Conservation (phyloP, 2,329 filamentous ascomycete species). For the Thelonectria discophora region DNA sequence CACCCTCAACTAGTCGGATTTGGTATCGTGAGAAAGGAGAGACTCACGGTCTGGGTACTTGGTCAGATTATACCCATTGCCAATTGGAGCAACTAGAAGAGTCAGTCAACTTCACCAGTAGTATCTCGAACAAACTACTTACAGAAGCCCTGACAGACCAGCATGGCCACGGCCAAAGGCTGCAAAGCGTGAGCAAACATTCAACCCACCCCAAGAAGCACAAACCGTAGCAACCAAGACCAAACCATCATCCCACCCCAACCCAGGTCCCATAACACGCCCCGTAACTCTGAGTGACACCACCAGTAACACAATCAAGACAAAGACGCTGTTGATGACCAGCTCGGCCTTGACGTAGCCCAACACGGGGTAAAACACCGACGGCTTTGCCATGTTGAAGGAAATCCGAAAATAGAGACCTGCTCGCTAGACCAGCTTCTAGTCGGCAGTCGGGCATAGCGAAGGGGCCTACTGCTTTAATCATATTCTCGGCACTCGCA, state of each 20-base stretch:
- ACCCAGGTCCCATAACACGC: slow-evolving; percentile 44
- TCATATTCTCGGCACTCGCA: not conserved
- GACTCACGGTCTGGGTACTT: slow-evolving; percentile 34
- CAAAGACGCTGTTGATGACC: slow-evolving; percentile 44
- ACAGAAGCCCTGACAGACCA: slow-evolving; percentile 43
- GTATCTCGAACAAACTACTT: slow-evolving; percentile 3
- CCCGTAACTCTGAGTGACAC: slow-evolving; percentile 42
- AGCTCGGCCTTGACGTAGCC: slow-evolving; percentile 43
- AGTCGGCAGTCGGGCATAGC: no score
- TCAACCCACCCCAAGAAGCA: not conserved
- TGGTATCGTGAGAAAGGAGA: not conserved
- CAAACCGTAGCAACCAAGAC: slow-evolving; percentile 42
- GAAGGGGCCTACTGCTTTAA: not conserved
- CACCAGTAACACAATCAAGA: slow-evolving; percentile 42
- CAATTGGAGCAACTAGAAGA: slow-evolving; percentile 33
- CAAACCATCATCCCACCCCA: slow-evolving; percentile 47
- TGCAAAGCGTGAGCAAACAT: slow-evolving; percentile 22
- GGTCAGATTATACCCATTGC: slow-evolving; percentile 37
- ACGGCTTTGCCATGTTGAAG: slow-evolving; percentile 27
- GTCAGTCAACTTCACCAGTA: not conserved
- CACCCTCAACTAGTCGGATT: not conserved
- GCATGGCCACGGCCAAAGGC: slow-evolving; percentile 41
- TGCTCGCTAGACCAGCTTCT: not conserved
- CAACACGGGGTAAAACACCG: slow-evolving; percentile 28
- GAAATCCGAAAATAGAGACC: not conserved